Evolutionary conservation across 2,329 filamentous ascomycete species (phyloP).

Genomic region (Helminthosporium solani): DNA sequence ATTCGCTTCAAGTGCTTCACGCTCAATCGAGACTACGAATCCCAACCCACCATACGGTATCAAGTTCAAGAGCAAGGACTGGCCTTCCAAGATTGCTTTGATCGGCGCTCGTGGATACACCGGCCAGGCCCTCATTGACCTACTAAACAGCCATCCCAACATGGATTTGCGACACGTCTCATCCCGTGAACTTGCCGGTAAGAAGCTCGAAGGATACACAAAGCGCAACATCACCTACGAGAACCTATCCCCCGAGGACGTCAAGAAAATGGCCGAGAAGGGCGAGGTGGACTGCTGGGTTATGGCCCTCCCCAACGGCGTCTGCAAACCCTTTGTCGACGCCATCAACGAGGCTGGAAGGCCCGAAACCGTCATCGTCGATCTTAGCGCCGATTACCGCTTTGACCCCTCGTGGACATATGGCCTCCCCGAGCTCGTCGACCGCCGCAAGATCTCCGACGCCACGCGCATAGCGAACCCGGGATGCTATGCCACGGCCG

Average conservation of each 20-base stretch:
- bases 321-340: slow-evolving; percentile 91
- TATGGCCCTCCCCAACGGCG: slow-evolving; percentile 93
- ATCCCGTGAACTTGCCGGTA: slow-evolving; percentile 85
- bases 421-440: slow-evolving; percentile 81
- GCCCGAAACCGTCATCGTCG: slow-evolving; percentile 74
- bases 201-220: slow-evolving; percentile 83
- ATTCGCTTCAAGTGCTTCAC: slow-evolving; percentile 56
- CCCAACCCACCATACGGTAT: slow-evolving; percentile 87
- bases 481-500: slow-evolving; percentile 91
- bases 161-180: slow-evolving; percentile 91
- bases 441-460: slow-evolving; percentile 72
- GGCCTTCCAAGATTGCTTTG: slow-evolving; percentile 76
- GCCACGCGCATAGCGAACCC: slow-evolving; percentile 87
- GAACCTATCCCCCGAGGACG: slow-evolving; percentile 83
- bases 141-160: slow-evolving; percentile 83
- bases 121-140: slow-evolving; percentile 82
- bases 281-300: slow-evolving; percentile 94
- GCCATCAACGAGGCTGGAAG: slow-evolving; percentile 72
- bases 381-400: slow-evolving; percentile 94
- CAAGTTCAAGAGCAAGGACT: slow-evolving; percentile 81
- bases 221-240: slow-evolving; percentile 93
- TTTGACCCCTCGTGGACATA: slow-evolving; percentile 88
- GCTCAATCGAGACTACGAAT: slow-evolving; percentile 61
- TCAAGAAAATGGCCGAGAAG: slow-evolving; percentile 77
- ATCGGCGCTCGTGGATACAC: slow-evolving; percentile 95